Evolutionary conservation across 305 asterid species (phyloP).

Genomic region (Nicotiana rustica): DNA sequence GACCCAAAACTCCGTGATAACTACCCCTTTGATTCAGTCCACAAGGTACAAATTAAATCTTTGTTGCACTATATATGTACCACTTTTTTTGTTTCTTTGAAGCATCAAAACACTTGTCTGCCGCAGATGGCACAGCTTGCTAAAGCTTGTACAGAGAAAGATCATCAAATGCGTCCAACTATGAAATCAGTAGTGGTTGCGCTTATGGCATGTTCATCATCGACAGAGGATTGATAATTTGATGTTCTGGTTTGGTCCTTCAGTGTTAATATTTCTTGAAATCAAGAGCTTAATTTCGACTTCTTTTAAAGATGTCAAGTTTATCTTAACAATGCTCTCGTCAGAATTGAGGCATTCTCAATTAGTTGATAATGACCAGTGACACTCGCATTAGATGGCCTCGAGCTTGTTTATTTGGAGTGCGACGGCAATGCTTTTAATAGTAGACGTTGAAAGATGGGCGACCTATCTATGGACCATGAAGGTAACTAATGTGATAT

Average conservation of each 20-base stretch:
- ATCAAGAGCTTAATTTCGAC: neutral
- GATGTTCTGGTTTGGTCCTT: constrained; percentile 12
- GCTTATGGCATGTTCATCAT: constrained; percentile 75
- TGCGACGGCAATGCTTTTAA: too few species aligned
- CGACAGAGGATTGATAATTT: constrained; percentile 63
- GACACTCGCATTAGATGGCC: too few species aligned
- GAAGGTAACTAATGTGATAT: too few species aligned
- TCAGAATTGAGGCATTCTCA: too few species aligned
- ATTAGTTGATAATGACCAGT: too few species aligned
- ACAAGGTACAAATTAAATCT: constrained; percentile 51
- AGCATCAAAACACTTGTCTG: neutral
- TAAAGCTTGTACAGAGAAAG: constrained; percentile 77
- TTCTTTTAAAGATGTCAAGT: too few species aligned
- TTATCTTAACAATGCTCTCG: too few species aligned
- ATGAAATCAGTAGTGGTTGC: constrained; percentile 89
- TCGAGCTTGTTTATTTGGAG: too few species aligned
- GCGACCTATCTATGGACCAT: too few species aligned
- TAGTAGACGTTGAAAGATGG: too few species aligned
- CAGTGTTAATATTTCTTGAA: neutral
- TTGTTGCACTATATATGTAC: neutral
- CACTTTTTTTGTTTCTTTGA: neutral
- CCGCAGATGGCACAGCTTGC: constrained; percentile 79
- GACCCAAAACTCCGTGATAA: constrained; percentile 77
- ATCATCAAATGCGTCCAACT: constrained; percentile 75
- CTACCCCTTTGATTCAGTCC: constrained; percentile 71